Percentiles rank a stretch among this genome's conserved stretches.
These are phyloP conservation scores for Neophaeococcomyces aloes DNA, from an alignment of 2,329 filamentous ascomycete species.

Conservation along the genomic window DNA sequence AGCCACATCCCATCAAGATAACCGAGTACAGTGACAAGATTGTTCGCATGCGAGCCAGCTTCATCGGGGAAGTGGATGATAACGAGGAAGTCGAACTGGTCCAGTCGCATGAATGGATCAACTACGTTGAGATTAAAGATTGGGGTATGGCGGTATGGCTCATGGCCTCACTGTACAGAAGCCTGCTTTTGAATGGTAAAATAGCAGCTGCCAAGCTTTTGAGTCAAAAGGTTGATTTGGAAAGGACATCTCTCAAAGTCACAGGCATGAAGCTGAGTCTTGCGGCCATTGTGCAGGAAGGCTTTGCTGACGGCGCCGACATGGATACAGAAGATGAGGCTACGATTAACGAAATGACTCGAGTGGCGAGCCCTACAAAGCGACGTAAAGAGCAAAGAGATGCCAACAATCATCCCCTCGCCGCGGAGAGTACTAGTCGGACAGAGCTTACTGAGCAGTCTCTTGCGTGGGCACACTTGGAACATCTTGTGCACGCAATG, in stretches of 20 bases:
- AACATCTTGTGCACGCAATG: conserved; percentile 54
- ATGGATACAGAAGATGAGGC: conserved; percentile 9
- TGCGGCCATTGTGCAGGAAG: conserved; percentile 16
- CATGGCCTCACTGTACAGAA: conserved; percentile 65
- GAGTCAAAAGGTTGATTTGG: conserved; percentile 40
- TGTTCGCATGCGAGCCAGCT: conserved; percentile 52
- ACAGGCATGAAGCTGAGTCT: conserved; percentile 29
- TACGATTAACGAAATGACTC: conserved; percentile 22
- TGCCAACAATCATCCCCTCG: conserved; percentile 22
- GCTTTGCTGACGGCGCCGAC: conserved; percentile 20
- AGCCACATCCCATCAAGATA: conserved; percentile 11
- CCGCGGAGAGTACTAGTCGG: conserved; percentile 28
- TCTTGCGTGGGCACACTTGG: conserved; percentile 57
- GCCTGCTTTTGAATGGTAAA: conserved; percentile 60
- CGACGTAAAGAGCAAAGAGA: conserved; percentile 20
- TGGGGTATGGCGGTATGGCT: conserved; percentile 61
- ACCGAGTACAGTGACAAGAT: conserved; percentile 20
- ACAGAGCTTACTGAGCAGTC: conserved; percentile 45
- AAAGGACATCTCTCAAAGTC: conserved; percentile 34
- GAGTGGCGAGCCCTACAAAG: conserved; percentile 18
- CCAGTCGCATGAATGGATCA: conserved; percentile 73
- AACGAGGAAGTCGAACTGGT: conserved; percentile 63
- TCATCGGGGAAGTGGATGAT: conserved; percentile 54
- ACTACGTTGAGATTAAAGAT: conserved; percentile 55
- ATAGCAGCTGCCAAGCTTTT: conserved; percentile 48